Percentiles rank a stretch among this genome's conserved stretches.
These are phyloP conservation scores for Phialophora chinensis DNA, from an alignment of 2,329 filamentous ascomycete species.

Conservation along the genomic window DNA sequence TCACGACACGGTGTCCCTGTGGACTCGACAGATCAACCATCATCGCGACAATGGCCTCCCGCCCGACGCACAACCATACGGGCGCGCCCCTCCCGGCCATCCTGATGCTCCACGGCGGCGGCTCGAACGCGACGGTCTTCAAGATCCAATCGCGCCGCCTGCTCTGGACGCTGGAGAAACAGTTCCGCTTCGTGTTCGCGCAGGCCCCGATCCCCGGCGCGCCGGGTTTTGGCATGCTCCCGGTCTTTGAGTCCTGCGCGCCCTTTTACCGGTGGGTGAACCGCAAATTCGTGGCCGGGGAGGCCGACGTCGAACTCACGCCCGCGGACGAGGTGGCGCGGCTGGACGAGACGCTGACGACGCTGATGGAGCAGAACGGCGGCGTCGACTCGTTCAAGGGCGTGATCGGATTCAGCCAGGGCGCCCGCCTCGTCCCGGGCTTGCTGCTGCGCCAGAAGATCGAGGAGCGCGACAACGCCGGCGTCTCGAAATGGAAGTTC, in stretches of 20 bases:
- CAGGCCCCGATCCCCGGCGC: slow-evolving; percentile 43
- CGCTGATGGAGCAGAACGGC: slow-evolving; percentile 38
- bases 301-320: slow-evolving; percentile 33
- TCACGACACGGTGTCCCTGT: neutral
- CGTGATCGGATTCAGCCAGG: slow-evolving; percentile 47
- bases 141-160: slow-evolving; percentile 47
- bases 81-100: slow-evolving; percentile 41
- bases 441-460: slow-evolving; percentile 41
- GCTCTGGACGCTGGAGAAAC: slow-evolving; percentile 41
- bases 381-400: slow-evolving; percentile 41
- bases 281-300: slow-evolving; percentile 32
- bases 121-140: slow-evolving; percentile 47
- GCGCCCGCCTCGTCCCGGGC: slow-evolving; percentile 42
- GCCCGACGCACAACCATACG: slow-evolving; percentile 29
- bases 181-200: slow-evolving; percentile 48
- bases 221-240: slow-evolving; percentile 47
- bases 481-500: slow-evolving; percentile 30
- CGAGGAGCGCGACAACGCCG: slow-evolving; percentile 26
- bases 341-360: slow-evolving; percentile 31
- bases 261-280: slow-evolving; percentile 48
- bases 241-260: slow-evolving; percentile 45
- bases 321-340: slow-evolving; percentile 33
- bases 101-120: slow-evolving; percentile 51
- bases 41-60: neutral
- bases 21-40: no score